phyloP scores from a whole-genome alignment of 2,329 filamentous ascomycete genomes.

The Colletotrichum lentis region DNA sequence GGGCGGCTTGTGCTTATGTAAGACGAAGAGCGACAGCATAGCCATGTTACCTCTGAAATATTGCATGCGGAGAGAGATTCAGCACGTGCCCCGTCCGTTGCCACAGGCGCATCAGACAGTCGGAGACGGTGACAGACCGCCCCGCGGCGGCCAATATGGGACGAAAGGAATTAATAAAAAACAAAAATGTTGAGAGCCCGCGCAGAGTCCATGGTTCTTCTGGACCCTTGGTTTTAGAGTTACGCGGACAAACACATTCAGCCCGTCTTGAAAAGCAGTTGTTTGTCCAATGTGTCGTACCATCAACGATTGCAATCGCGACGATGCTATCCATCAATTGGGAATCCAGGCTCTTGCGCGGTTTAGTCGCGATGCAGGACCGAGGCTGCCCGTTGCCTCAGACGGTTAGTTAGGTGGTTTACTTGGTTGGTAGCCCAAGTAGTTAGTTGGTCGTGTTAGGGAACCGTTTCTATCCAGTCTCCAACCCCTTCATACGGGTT shows the following conservation, averaged over 20 bases:
- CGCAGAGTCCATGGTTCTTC: not conserved
- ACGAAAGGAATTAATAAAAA: not conserved
- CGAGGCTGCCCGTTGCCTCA: not conserved
- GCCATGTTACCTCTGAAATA: not conserved
- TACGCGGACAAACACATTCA: too few relatives aligned
- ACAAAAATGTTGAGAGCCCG: conserved; percentile 15
- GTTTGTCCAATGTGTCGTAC: too few relatives aligned
- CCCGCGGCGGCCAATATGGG: conserved; percentile 12
- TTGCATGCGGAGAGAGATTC: not conserved
- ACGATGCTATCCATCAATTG: too few relatives aligned
- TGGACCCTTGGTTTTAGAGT: not conserved
- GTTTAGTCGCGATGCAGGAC: not conserved
- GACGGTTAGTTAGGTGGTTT: not conserved
- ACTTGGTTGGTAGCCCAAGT: too few relatives aligned
- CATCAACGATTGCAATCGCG: too few relatives aligned
- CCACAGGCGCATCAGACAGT: too few relatives aligned
- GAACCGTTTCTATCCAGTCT: conserved; percentile 7
- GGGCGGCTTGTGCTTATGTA: not conserved
- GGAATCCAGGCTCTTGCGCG: too few relatives aligned
- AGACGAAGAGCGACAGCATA: not conserved
- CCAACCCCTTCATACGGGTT: not conserved
- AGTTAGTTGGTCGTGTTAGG: not conserved
- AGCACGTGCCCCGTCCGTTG: too few relatives aligned
- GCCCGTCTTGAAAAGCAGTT: not conserved
- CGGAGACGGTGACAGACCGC: conserved; percentile 16